Evolutionary conservation across 176 grass and related monocot genomes (phyloP).

Genomic region (Raddia guianensis): DNA sequence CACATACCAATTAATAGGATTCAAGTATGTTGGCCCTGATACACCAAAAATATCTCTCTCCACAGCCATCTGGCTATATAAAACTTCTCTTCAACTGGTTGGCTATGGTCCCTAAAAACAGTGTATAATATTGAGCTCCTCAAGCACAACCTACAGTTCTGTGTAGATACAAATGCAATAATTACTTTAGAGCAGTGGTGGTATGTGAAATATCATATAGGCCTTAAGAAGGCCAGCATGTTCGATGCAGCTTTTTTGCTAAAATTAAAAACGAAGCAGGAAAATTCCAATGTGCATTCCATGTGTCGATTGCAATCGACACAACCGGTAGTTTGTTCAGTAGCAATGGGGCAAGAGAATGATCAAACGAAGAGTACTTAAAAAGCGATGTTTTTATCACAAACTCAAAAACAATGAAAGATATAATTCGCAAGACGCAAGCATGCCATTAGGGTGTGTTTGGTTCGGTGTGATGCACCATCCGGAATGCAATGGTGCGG

Average conservation of each 20-base stretch:
- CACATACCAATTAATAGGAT: constrained; percentile 76
- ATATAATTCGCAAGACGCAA: background rate
- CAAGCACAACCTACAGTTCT: background rate
- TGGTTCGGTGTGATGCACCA: too few relatives aligned
- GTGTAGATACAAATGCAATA: background rate
- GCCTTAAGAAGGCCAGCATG: background rate
- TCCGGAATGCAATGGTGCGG: too few relatives aligned
- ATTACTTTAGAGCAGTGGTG: background rate
- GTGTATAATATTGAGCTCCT: background rate
- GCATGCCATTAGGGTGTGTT: background rate
- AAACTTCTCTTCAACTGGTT: constrained; percentile 31
- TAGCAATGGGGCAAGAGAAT: constrained; percentile 2
- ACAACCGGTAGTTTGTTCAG: background rate
- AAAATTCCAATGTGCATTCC: background rate
- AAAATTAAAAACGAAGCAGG: background rate
- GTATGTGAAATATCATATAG: background rate
- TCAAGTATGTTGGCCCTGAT: constrained; percentile 71
- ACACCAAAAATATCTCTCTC: constrained; percentile 81
- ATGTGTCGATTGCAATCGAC: background rate
- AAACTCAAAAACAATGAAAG: background rate
- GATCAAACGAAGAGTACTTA: background rate
- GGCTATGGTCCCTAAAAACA: constrained; percentile 16
- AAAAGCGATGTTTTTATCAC: background rate
- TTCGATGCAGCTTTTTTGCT: too few relatives aligned
- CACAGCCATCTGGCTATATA: constrained; percentile 57